These are phyloP conservation scores for Triticum aestivum DNA, from an alignment of 176 grass and related monocot genomes.

Conservation along the genomic window DNA sequence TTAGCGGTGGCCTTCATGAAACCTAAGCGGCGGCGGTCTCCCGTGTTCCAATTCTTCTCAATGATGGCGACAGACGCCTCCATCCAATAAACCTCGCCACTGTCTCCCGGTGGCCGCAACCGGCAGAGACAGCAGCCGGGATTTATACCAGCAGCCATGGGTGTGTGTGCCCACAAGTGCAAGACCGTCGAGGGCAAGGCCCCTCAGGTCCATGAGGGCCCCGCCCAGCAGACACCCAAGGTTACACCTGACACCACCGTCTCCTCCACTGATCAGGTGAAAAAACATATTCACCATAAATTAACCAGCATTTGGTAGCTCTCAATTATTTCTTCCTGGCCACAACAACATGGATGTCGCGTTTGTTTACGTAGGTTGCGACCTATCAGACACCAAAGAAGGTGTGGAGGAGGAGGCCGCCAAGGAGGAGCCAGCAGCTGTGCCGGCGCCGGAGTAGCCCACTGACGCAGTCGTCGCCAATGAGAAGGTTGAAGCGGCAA, in stretches of 20 bases:
- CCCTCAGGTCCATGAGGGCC: conserved; percentile 7
- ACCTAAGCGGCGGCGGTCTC: too few relatives aligned
- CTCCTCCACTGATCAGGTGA: not conserved
- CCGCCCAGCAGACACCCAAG: conserved; percentile 38
- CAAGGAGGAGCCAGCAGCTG: not conserved
- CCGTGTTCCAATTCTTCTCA: too few relatives aligned
- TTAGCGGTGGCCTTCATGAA: too few relatives aligned
- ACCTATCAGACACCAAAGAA: conserved; percentile 20
- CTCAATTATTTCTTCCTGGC: too few relatives aligned
- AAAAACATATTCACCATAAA: not conserved
- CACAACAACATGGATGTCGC: too few relatives aligned
- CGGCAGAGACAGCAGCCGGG: not conserved
- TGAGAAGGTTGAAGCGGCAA: not conserved
- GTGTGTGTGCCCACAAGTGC: conserved; percentile 53
- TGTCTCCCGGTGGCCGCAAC: not conserved
- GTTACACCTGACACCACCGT: conserved; percentile 30
- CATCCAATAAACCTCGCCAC: conserved; percentile 5
- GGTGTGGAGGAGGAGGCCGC: conserved; percentile 3
- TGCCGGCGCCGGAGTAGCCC: not conserved
- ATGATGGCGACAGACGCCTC: not conserved
- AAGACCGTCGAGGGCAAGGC: conserved; percentile 45
- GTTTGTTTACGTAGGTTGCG: conserved; percentile 23
- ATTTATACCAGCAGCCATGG: conserved; percentile 38
- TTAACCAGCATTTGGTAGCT: too few relatives aligned
- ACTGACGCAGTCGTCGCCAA: not conserved